Base-by-base conservation (phyloP, 306 rosid genomes). In the Fagus crenata region DNA sequence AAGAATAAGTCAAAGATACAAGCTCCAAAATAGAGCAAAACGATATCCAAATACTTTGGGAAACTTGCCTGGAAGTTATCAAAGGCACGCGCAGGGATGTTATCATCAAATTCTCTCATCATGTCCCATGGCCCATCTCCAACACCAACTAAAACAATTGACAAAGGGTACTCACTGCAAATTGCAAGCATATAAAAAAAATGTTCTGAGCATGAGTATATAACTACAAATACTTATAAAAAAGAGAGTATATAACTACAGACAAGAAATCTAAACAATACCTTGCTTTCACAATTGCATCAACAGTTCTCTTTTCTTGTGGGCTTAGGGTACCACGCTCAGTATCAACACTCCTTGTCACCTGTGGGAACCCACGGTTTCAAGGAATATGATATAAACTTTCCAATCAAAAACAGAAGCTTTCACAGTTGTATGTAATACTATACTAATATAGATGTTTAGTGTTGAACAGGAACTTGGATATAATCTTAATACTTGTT, bases 121-220 rank as follows among this genome's bases (percentile, higher is more conserved):
- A 89, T 93, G 72, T 96, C 97, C 99, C 99, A 96, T 3, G 99
- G 99, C 53, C 99, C 99, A 59, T 96, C 99, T 78, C 99, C 99
- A 71, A 93, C 98, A 67, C 99, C 99, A 31, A 96, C 99, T 61
- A 96, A 68, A 76, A 96, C 76, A 73, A 96, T 96, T 53, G 99
- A 96, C 74, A 96, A 73, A 14, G 99, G 97, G 70, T 91, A 89
- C 68, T 85, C 81, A 67, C 98, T 95, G 87, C 79, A 74, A 77
- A 67, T 69, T 67, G 77, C 53, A 64, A 40, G 28, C 64, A 79
- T 18, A 36, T 71, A 56, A 76, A 41, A 56, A 75, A 78, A 2
- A 56, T 54, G 39, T 31, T 74, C 33, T 65, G 49, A 64, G 49
- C 55, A 28, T 55, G 49, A 53, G 18, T 36, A 8, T 31, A 42